Evolutionary conservation across 2,329 filamentous ascomycete genomes (phyloP).

Genomic region (Aureobasidium sp.): DNA sequence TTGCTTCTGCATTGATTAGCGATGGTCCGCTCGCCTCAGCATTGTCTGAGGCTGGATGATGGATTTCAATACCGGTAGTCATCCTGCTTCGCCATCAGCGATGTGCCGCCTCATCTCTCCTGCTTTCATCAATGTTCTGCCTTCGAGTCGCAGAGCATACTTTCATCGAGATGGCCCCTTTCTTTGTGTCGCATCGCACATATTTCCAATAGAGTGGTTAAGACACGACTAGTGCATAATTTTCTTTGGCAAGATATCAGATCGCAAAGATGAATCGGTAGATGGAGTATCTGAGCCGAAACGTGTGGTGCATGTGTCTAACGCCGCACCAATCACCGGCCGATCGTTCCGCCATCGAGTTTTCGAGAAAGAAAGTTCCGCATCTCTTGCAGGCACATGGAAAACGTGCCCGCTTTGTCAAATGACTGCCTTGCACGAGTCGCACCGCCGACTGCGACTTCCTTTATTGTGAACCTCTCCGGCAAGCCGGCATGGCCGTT

Average conservation of each 20-base stretch:
- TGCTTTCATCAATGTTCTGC: slow-evolving; percentile 5
- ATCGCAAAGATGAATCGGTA: slow-evolving; percentile 10
- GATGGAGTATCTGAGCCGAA: slow-evolving; percentile 2
- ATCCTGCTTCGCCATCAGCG: slow-evolving; percentile 5
- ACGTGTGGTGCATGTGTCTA: slow-evolving; percentile 5
- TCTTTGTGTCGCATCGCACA: neutral
- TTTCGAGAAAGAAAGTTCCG: neutral
- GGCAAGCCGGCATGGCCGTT: neutral
- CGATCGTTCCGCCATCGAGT: neutral
- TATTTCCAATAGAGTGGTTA: slow-evolving; percentile 2
- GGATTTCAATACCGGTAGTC: neutral
- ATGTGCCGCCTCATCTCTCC: neutral
- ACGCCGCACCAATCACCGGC: slow-evolving; percentile 1
- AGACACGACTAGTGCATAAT: neutral
- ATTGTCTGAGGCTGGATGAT: neutral
- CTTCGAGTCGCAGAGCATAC: neutral
- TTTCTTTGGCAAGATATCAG: neutral
- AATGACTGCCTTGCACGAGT: neutral
- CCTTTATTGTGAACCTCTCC: neutral
- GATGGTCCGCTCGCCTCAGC: neutral
- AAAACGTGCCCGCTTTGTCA: neutral
- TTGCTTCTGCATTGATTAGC: neutral
- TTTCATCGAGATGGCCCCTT: slow-evolving; percentile 1
- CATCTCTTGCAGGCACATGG: neutral
- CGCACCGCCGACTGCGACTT: neutral